Percentiles rank a stretch among this genome's conserved stretches.
phyloP scores from a whole-genome alignment of 768 basidiomycete species.

The Russula griseocarnosa region DNA sequence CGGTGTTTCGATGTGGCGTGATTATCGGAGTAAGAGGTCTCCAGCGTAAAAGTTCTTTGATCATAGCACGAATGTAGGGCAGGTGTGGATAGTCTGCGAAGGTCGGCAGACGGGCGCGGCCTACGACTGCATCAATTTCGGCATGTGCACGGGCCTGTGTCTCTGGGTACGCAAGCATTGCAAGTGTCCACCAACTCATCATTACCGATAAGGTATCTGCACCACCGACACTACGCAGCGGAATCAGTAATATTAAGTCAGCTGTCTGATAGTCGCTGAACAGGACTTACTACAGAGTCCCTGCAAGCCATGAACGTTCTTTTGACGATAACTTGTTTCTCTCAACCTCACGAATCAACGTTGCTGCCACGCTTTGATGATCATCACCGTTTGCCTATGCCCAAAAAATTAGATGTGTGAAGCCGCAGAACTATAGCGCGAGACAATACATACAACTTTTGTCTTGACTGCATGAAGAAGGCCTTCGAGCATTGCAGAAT shows the following conservation, averaged over 20 bases:
- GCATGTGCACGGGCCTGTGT: constrained; percentile 3
- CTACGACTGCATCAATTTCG: background rate
- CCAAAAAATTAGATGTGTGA: background rate
- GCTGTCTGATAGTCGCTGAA: background rate
- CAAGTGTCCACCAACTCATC: constrained; percentile 1
- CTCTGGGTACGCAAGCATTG: constrained; percentile 1
- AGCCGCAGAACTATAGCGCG: background rate
- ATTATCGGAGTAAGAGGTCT: background rate
- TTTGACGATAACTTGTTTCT: background rate
- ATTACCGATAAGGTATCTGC: background rate
- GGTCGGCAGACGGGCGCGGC: background rate
- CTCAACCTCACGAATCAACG: background rate
- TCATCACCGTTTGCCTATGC: background rate
- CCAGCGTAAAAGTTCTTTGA: background rate
- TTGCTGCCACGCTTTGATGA: background rate
- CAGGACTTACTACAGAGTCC: background rate
- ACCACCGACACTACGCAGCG: background rate
- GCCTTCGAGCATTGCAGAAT: background rate
- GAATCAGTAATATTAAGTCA: background rate
- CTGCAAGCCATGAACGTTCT: background rate
- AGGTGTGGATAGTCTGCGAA: background rate
- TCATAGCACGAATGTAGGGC: constrained; percentile 6
- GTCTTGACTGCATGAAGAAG: background rate
- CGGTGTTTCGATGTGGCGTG: background rate
- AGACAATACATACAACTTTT: background rate